Base-by-base conservation (phyloP, 257 asterid species). In the Coffea canephora region DNA sequence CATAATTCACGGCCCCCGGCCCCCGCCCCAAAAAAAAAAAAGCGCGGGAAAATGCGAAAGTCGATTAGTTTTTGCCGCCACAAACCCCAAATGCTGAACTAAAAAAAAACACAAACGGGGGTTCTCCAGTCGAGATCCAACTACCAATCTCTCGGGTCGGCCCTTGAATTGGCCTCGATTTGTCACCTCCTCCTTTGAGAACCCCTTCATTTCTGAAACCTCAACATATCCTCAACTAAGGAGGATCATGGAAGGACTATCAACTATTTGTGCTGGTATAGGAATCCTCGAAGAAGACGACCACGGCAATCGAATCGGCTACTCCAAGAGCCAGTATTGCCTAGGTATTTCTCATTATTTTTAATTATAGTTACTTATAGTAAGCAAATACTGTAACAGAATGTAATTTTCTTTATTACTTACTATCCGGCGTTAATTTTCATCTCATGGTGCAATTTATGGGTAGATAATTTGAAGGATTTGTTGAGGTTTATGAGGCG, bases 381-480 rank as follows among this genome's bases (percentile, higher is more conserved):
- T 19, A 1, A 57, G 6, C 3, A 18, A 19, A 57, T 36, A 2
- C 57, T 11, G 14, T 48, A 5, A 8, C 25, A 57, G 64, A 5
- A 6, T 57, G 8, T 13, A 7, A 46, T 8, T 71, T 71, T 16
- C 11, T 71, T 45, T 36, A 31, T 14, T 10, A 71, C 9, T 39
- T 74, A 1, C 14, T 10, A 13, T 11, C 3, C 25, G 11, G 19
- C 19, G 43, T 55, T 69, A 1, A 21, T 16, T 14, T 69, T 16
- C 8, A 54, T 69, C 18, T 36, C 14, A 21, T 25, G 65, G 21
- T 11, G 34, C 31, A 77, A 4, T 43, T 31, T 61, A 8, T 36
- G 79, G 86, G 74, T 89, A 96, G 99, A 96, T 83, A 94, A 91
- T 87, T 72, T 96, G 88, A 96, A 91, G 91, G 98, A 96, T 85